Evolutionary conservation across 2,329 filamentous ascomycete genomes (phyloP), one percentile per base, ranked within the genome.

Genomic region (Fusarium sp.): DNA sequence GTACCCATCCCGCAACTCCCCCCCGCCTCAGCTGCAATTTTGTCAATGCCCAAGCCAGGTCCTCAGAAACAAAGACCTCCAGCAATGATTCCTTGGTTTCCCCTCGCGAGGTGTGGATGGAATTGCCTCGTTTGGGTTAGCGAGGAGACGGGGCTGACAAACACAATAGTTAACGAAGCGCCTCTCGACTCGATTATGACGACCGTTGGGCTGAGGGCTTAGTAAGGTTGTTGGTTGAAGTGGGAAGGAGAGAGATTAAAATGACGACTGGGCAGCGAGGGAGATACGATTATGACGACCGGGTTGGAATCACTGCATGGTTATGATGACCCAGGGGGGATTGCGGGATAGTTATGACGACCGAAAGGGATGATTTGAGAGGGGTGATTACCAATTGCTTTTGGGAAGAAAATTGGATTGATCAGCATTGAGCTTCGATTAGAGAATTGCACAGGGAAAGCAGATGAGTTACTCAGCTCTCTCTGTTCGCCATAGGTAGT

Each of bases 101-200:
- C 68, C 47, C 58, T 38, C 20, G n/a, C 20, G 52, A 29, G 56
- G 71, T 69, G 68, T 66, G 68, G 68, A 72, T 45, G 35, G 50
- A 52, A 58, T 63, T 74, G 47, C 71, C 72, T 25, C 14, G 13
- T 73, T 73, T 14, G 68, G 71, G 22, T 62, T 74, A 74, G 72
- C 25, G 20, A 33, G 20, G 31, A 36, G 20, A 36, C 9, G 31
- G 33, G 33, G 68, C 72, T 72, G 58, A 74, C 68, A 72, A 74
- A 73, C 29, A 20, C 29, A 20, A 52, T 52, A 20, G 47, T 52
- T 31, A 31, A 52, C 47, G 18, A 29, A 20, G 6, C 47, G 47
- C 47, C 47, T 31, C 18, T 11, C 47, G 11, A 29, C 8, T n/a
- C 3, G 47, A 29, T 27, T 59, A 59, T 69, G 71, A 71, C 68